Evolutionary conservation across 1,284 basidiomycete genomes (phyloP).

Genomic region (Chalciporus sp.): DNA sequence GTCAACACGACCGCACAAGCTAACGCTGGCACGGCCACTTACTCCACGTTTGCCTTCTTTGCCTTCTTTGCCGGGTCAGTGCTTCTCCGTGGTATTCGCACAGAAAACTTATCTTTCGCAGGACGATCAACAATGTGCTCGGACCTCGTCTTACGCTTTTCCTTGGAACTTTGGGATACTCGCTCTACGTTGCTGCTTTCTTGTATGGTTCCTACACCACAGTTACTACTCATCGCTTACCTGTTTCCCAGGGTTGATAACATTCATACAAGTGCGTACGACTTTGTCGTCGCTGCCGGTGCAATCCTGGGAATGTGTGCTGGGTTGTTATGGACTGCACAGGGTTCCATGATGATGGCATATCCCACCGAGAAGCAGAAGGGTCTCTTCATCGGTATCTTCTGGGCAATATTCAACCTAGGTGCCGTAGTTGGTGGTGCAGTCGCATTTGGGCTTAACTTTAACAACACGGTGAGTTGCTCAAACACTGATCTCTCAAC

Average conservation of each 20-base stretch:
- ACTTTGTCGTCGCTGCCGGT: constrained; percentile 76
- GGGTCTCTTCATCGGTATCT: constrained; percentile 75
- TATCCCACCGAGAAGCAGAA: constrained; percentile 82
- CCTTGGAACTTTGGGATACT: constrained; percentile 71
- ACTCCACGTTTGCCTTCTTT: constrained; percentile 65
- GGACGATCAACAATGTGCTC: constrained; percentile 76
- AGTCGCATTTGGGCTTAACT: constrained; percentile 63
- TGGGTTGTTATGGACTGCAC: constrained; percentile 84
- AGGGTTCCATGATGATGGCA: constrained; percentile 82
- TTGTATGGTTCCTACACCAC: constrained; percentile 46
- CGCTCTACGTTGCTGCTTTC: constrained; percentile 74
- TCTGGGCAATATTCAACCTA: constrained; percentile 78
- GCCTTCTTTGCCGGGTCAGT: constrained; percentile 45
- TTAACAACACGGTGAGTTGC: constrained; percentile 44
- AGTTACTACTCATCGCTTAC: neutral
- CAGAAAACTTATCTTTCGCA: constrained; percentile 27
- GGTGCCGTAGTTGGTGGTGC: constrained; percentile 66
- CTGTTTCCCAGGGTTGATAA: constrained; percentile 55
- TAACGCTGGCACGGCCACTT: constrained; percentile 68
- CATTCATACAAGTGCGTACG: constrained; percentile 59
- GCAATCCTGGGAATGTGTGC: constrained; percentile 85
- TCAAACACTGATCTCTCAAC: neutral
- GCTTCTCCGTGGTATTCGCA: neutral
- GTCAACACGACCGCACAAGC: constrained; percentile 59
- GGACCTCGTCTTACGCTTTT: constrained; percentile 74